A percentile compares a stretch with the other conserved stretches of the same genome.
Conservation (phyloP, 2,329 filamentous ascomycete species). For the Fusarium circinatum region DNA sequence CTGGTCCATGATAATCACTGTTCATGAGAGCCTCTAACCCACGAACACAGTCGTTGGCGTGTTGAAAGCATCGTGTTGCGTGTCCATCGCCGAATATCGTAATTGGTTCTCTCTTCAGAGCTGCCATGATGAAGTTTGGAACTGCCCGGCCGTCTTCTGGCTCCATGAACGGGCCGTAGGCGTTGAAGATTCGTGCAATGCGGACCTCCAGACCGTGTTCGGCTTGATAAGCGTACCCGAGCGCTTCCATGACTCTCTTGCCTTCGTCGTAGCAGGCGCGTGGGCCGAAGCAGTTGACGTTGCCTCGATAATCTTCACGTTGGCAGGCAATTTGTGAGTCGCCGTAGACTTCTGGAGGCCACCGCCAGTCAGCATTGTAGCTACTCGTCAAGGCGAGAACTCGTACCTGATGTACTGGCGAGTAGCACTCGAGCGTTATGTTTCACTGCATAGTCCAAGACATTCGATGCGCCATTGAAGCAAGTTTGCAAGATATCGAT, state of each 20-base stretch:
- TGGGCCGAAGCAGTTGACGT: conserved; percentile 54
- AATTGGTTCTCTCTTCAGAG: conserved; percentile 23
- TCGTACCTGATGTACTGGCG: conserved; percentile 31
- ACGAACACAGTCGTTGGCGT: conserved; percentile 16
- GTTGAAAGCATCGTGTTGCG: conserved; percentile 31
- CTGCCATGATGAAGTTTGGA: conserved; percentile 36
- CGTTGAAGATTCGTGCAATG: conserved; percentile 37
- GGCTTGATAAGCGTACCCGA: conserved; percentile 45
- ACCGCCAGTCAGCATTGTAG: neutral
- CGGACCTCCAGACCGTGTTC: conserved; percentile 38
- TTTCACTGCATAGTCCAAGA: conserved; percentile 29
- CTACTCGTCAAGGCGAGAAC: fast-evolving
- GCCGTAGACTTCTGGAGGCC: conserved; percentile 23
- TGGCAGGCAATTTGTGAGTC: conserved; percentile 16
- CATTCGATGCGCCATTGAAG: conserved; percentile 29
- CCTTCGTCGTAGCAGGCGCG: conserved; percentile 56
- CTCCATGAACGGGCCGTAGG: conserved; percentile 30
- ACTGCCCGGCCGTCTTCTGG: conserved; percentile 26
- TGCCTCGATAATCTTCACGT: conserved; percentile 50
- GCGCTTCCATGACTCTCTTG: conserved; percentile 52
- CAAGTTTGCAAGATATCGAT: conserved; percentile 38
- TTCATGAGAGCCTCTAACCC: conserved; percentile 31
- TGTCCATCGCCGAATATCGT: conserved; percentile 33
- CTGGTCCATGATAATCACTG: conserved; percentile 22
- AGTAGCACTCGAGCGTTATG: conserved; percentile 30